These are phyloP conservation scores for Cydonia oblonga DNA, from an alignment of 331 rosid genomes.

Conservation along the genomic window DNA sequence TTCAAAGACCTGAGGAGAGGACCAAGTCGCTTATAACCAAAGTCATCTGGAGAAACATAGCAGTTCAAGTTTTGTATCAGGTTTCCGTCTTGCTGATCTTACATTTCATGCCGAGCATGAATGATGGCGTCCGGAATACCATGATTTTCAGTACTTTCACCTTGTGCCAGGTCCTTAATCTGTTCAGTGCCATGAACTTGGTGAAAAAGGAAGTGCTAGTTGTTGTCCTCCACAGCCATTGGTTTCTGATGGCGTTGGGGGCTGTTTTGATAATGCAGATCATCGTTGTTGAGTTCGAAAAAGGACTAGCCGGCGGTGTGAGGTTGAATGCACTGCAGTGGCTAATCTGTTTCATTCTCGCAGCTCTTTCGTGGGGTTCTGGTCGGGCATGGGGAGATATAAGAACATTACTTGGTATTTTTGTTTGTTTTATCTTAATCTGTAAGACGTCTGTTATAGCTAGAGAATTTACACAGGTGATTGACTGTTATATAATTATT, in stretches of 20 bases:
- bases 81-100: slow-evolving; percentile 27
- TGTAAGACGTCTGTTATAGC: neutral
- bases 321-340: slow-evolving; percentile 37
- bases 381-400: neutral
- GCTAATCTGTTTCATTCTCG: slow-evolving; percentile 30
- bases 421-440: neutral
- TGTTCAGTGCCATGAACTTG: slow-evolving; percentile 23
- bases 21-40: slow-evolving; percentile 23
- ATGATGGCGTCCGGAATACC: slow-evolving; percentile 20
- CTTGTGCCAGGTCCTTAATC: slow-evolving; percentile 50
- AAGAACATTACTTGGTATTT: neutral
- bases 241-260: slow-evolving; percentile 29
- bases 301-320: slow-evolving; percentile 13
- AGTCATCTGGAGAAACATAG: slow-evolving; percentile 24
- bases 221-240: slow-evolving; percentile 14
- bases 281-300: slow-evolving; percentile 29
- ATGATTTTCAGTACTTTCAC: slow-evolving; percentile 51
- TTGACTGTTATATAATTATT: neutral
- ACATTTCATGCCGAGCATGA: slow-evolving; percentile 13
- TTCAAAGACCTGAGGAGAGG: slow-evolving; percentile 2
- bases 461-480: neutral
- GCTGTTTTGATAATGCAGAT: slow-evolving; percentile 31
- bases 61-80: slow-evolving; percentile 39
- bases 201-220: slow-evolving; percentile 14
- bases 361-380: slow-evolving; percentile 26